phyloP scores from a whole-genome alignment of 352 stramenopile genomes.

The Pythium rhizo-oryzae region DNA sequence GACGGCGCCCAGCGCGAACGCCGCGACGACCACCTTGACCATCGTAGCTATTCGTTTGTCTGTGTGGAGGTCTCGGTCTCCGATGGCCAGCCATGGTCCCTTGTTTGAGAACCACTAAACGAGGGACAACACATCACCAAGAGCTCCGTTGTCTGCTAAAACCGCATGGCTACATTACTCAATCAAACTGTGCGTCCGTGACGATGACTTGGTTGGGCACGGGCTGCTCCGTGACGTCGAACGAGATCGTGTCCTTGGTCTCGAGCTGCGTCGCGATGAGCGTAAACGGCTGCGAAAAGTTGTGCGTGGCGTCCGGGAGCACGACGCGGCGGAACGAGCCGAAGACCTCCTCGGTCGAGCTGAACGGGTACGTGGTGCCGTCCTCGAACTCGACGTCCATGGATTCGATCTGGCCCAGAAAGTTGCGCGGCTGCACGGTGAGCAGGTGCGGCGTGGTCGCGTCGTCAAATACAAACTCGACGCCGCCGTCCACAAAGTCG shows the following conservation, averaged over 20 bases:
- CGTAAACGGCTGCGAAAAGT: constrained; percentile 26
- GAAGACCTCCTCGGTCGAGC: constrained; percentile 14
- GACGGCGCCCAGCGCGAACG: constrained; percentile 62
- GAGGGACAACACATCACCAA: constrained; percentile 8
- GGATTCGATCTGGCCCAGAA: constrained; percentile 15
- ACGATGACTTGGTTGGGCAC: constrained; percentile 19
- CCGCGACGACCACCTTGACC: constrained; percentile 55
- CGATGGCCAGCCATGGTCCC: constrained; percentile 12
- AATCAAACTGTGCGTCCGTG: constrained; percentile 24
- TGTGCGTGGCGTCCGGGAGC: constrained; percentile 15
- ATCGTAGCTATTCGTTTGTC: constrained; percentile 25
- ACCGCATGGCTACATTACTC: constrained; percentile 19
- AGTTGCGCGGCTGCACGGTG: constrained; percentile 33
- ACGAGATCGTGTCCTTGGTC: constrained; percentile 11
- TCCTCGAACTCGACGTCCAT: constrained; percentile 24
- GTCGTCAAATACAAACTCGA: constrained; percentile 30
- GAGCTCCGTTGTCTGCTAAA: constrained; percentile 1
- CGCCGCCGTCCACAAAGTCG: constrained; percentile 30
- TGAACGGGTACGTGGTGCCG: constrained; percentile 14
- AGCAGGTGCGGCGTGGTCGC: constrained; percentile 22
- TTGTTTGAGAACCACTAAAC: not conserved
- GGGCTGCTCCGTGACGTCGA: constrained; percentile 23
- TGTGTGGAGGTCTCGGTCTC: not conserved
- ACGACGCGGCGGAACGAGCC: constrained; percentile 30
- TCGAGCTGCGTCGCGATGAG: constrained; percentile 11